phyloP scores from a whole-genome alignment of 2,329 filamentous ascomycete genomes.

The Scedosporium apiospermum region DNA sequence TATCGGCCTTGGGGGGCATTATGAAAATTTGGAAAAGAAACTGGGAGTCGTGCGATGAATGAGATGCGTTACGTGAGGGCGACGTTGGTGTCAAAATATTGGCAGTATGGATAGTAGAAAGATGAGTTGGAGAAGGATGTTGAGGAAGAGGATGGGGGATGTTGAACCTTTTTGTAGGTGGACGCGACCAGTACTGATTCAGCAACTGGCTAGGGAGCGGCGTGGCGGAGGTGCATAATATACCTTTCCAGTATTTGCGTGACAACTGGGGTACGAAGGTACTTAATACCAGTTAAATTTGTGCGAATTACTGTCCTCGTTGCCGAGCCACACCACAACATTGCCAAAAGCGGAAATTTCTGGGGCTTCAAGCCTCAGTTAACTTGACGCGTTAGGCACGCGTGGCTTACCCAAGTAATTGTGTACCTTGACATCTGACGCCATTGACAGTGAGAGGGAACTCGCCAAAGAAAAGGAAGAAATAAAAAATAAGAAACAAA shows the following conservation, averaged over 20 bases:
- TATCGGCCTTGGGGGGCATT: constrained; percentile 97
- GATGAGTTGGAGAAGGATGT: constrained; percentile 22
- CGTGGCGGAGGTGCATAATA: background rate
- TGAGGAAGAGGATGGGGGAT: constrained; percentile 38
- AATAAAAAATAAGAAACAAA: too few relatives aligned
- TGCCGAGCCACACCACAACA: constrained; percentile 4
- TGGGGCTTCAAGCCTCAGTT: background rate
- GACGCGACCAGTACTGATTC: constrained; percentile 50
- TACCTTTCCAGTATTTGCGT: background rate
- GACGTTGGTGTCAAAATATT: constrained; percentile 12
- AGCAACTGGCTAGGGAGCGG: background rate
- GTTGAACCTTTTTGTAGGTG: constrained; percentile 51
- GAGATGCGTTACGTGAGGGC: constrained; percentile 8
- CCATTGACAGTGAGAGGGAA: too few relatives aligned
- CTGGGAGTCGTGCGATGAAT: constrained; percentile 9
- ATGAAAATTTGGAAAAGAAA: constrained; percentile 30
- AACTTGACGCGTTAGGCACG: background rate
- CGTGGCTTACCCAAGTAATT: background rate
- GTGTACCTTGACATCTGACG: too few relatives aligned
- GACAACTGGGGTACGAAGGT: background rate
- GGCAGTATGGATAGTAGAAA: constrained; percentile 12
- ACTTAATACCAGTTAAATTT: background rate
- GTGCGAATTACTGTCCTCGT: background rate
- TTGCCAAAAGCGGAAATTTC: constrained; percentile 5
- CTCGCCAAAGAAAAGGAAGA: too few relatives aligned